These are phyloP conservation scores for Cyclostephanos invisitatus DNA, from an alignment of 108 stramenopile species.

Conservation along the genomic window DNA sequence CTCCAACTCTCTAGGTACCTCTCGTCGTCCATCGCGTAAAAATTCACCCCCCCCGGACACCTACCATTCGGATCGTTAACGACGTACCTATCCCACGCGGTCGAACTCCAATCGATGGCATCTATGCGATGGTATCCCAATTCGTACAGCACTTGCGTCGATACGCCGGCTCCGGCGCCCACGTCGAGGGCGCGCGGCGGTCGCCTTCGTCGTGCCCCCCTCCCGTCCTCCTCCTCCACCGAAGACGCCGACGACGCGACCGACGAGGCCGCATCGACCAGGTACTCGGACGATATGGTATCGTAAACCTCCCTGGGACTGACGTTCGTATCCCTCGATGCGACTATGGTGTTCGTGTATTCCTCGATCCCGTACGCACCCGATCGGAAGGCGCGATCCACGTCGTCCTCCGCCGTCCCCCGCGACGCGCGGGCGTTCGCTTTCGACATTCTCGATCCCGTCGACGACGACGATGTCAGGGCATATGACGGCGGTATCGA, in stretches of 20 bases:
- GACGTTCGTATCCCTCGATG: constrained; percentile 85
- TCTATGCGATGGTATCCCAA: constrained; percentile 73
- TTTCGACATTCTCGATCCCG: no score
- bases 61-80: constrained; percentile 52
- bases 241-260: constrained; percentile 18
- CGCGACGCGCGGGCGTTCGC: no score
- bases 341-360: constrained; percentile 78
- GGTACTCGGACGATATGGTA: constrained; percentile 49
- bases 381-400: constrained; percentile 28
- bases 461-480: no score
- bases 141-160: constrained; percentile 73
- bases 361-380: constrained; percentile 52
- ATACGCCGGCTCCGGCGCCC: constrained; percentile 85
- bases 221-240: background rate
- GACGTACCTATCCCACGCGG: constrained; percentile 76
- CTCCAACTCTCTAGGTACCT: constrained; percentile 54
- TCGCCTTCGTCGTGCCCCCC: background rate
- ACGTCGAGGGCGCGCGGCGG: constrained; percentile 65
- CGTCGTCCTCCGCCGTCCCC: no score
- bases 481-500: no score
- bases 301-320: constrained; percentile 86
- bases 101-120: constrained; percentile 83
- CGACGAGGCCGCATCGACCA: constrained; percentile 20
- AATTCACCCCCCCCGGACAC: constrained; percentile 61
- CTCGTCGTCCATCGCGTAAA: constrained; percentile 82